These are phyloP conservation scores for Herpetomonas samuelpessoai DNA, from an alignment of 208 protist genomes.

Conservation along the genomic window DNA sequence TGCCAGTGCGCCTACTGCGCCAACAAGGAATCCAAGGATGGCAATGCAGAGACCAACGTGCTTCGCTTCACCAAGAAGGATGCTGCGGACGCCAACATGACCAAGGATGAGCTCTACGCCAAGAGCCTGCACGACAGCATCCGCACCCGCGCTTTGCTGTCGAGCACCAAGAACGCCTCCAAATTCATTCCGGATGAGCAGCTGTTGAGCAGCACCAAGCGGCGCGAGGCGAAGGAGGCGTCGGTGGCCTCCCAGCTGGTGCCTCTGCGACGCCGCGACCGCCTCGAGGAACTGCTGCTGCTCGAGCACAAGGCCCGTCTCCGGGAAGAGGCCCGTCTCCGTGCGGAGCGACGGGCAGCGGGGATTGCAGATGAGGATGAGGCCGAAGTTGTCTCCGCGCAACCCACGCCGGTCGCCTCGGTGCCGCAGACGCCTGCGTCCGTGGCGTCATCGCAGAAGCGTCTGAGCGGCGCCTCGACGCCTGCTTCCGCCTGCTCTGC, in stretches of 20 bases:
- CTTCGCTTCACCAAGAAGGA: constrained; percentile 33
- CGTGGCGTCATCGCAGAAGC: constrained; percentile 19
- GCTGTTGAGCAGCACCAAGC: constrained; percentile 73
- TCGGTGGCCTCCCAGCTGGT: constrained; percentile 52
- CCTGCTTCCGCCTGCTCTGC: constrained; percentile 48
- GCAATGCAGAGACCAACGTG: constrained; percentile 17
- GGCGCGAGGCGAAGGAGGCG: constrained; percentile 57
- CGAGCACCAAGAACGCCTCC: constrained; percentile 63
- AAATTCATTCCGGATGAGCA: constrained; percentile 82
- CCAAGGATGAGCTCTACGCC: constrained; percentile 76
- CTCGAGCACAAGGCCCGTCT: constrained; percentile 81
- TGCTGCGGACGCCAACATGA: constrained; percentile 28
- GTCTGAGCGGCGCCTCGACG: constrained; percentile 15
- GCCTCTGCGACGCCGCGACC: constrained; percentile 82
- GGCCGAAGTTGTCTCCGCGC: constrained; percentile 2
- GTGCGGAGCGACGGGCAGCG: constrained; percentile 45
- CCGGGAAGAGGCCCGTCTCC: constrained; percentile 48
- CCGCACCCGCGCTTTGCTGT: constrained; percentile 44
- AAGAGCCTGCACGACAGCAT: constrained; percentile 59
- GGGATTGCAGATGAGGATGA: constrained; percentile 44
- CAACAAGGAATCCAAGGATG: constrained; percentile 12
- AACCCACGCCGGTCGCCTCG: constrained; percentile 9
- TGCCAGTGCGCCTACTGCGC: constrained; percentile 81
- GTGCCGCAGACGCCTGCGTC: constrained; percentile 15
- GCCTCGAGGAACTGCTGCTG: constrained; percentile 82